Conservation (phyloP, 768 basidiomycete genomes). For the Termitomyces eurrhizus region DNA sequence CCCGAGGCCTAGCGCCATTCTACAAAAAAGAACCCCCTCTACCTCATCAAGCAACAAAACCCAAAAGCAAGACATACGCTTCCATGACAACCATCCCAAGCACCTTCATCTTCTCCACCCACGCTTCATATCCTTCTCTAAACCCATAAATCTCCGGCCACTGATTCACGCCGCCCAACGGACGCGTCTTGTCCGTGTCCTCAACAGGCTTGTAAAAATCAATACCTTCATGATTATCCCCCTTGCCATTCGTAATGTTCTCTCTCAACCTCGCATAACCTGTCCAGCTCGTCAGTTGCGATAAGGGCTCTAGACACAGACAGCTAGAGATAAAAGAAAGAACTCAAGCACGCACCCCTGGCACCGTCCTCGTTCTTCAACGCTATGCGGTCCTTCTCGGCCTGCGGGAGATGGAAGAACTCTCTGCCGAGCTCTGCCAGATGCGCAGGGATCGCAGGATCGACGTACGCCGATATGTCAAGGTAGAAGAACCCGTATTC, state of each 20-base stretch:
- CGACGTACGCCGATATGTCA: constrained; percentile 57
- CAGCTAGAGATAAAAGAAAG: background rate
- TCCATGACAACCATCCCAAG: constrained; percentile 83
- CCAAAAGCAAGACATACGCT: constrained; percentile 43
- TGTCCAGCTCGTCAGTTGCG: constrained; percentile 22
- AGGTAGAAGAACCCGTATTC: constrained; percentile 91
- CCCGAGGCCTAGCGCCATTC: constrained; percentile 80
- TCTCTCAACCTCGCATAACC: constrained; percentile 80
- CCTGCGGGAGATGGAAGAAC: constrained; percentile 72
- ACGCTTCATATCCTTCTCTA: constrained; percentile 58
- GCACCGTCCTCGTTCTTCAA: constrained; percentile 68
- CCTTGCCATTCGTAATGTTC: constrained; percentile 82
- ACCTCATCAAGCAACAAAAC: background rate
- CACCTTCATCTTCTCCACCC: constrained; percentile 83
- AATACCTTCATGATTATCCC: constrained; percentile 81
- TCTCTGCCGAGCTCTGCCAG: constrained; percentile 59
- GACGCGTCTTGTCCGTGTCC: constrained; percentile 62
- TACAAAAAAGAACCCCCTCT: constrained; percentile 22
- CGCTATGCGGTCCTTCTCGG: constrained; percentile 75
- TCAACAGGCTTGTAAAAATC: constrained; percentile 79
- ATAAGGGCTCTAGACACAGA: background rate
- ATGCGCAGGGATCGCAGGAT: constrained; percentile 57
- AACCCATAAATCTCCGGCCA: constrained; percentile 70
- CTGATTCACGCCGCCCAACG: constrained; percentile 83
- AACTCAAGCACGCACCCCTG: constrained; percentile 47